Evolutionary conservation across 1,139 yeast species (phyloP).

Genomic region (Ogataea hybrid): DNA sequence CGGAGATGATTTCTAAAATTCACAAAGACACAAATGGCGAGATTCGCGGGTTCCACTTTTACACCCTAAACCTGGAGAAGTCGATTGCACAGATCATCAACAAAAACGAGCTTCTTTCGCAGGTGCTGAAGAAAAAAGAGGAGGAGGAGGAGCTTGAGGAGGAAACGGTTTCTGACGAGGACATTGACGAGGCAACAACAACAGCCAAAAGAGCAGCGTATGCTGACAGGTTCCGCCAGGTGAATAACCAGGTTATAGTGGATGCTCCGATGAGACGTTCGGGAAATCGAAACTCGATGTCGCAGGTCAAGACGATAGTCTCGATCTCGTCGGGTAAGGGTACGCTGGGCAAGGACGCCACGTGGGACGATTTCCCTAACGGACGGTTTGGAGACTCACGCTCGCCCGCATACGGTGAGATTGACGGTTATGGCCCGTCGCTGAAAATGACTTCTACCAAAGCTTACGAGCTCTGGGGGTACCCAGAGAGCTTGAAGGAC

Average conservation of each 20-base stretch:
- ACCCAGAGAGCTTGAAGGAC: constrained; percentile 64
- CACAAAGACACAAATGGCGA: constrained; percentile 51
- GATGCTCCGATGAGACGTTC: constrained; percentile 23
- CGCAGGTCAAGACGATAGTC: constrained; percentile 55
- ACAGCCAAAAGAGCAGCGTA: constrained; percentile 32
- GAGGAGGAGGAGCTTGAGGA: constrained; percentile 27
- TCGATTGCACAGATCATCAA: constrained; percentile 84
- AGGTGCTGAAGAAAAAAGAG: constrained; percentile 33
- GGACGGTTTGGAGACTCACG: constrained; percentile 98
- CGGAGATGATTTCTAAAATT: constrained; percentile 60
- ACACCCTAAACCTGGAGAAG: constrained; percentile 85
- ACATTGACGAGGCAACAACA: constrained; percentile 31
- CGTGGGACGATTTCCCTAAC: constrained; percentile 98
- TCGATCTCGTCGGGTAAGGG: constrained; percentile 87
- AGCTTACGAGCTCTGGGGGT: constrained; percentile 81
- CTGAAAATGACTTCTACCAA: constrained; percentile 71
- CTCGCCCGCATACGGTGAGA: constrained; percentile 97
- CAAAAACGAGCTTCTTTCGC: constrained; percentile 47
- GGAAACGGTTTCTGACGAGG: constrained; percentile 33
- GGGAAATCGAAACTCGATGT: constrained; percentile 20
- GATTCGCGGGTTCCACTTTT: constrained; percentile 83
- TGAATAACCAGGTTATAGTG: constrained; percentile 49
- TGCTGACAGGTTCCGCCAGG: constrained; percentile 37
- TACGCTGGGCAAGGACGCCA: constrained; percentile 83
- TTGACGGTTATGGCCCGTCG: constrained; percentile 95